Evolutionary conservation across 345 rosid genomes (phyloP).

Genomic region (Lepidium sativum): DNA sequence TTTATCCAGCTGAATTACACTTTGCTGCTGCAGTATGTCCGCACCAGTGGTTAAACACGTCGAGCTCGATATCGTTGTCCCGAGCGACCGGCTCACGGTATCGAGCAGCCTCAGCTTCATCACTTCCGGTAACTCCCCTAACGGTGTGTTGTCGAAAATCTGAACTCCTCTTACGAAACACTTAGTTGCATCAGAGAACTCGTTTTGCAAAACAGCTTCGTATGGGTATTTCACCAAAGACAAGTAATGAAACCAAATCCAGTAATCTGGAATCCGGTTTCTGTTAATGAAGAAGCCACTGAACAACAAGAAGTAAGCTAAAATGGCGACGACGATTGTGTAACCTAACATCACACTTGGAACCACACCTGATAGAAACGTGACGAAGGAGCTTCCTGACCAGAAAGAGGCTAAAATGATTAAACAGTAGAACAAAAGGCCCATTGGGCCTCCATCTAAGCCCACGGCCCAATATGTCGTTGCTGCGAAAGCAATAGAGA

Average conservation of each 20-base stretch:
- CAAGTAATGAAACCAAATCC: conserved; percentile 98
- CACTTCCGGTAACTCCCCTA: conserved; percentile 37
- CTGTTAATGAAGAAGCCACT: conserved; percentile 94
- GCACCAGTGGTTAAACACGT: conserved; percentile 77
- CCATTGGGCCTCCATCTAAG: conserved; percentile 71
- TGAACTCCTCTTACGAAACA: conserved; percentile 78
- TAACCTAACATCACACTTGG: conserved; percentile 95
- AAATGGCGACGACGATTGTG: conserved; percentile 78
- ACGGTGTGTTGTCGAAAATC: conserved; percentile 79
- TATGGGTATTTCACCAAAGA: conserved; percentile 87
- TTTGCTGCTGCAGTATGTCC: conserved; percentile 59
- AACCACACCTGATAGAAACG: conserved; percentile 83
- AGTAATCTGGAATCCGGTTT: conserved; percentile 68
- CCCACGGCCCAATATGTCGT: conserved; percentile 88
- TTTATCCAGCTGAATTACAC: conserved; percentile 57
- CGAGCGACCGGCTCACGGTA: conserved; percentile 45
- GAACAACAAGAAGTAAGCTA: conserved; percentile 87
- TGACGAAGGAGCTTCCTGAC: conserved; percentile 92
- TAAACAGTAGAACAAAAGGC: conserved; percentile 60
- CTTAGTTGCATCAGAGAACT: conserved; percentile 54
- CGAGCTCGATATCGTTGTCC: conserved; percentile 52
- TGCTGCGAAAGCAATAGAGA: conserved; percentile 58
- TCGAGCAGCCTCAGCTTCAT: conserved; percentile 47
- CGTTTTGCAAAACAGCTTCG: conserved; percentile 78
- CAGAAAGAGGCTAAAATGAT: conserved; percentile 80